Base-by-base conservation (phyloP, 352 stramenopile genomes). In the Pythium biforme region DNA sequence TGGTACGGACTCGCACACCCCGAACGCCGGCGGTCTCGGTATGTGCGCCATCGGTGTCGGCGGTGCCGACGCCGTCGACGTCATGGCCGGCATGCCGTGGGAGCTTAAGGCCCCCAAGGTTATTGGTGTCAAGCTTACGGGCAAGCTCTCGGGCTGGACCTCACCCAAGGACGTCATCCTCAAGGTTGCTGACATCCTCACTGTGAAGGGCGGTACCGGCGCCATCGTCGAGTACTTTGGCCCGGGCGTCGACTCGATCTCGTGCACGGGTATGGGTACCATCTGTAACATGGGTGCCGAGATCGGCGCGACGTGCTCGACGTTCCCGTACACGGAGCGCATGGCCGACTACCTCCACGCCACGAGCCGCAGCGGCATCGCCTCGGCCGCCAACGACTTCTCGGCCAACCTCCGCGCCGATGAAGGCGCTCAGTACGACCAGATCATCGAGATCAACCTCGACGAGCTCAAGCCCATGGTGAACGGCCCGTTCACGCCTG, bases 271-370 rank as follows among this genome's bases (percentile, higher is more conserved):
- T 69, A 97, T 97, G 89, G 92, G 86, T 61, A 98, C 92, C 70
- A 98, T 98, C 73, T 96, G 88, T 89, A 98, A 98, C 84, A 98
- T 98, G 92, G 92, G 92, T 78, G 92, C 92, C 23, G 92, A 98
- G 69, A 97, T 98, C 59, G 92, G 92, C 49, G 92, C 92, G 48
- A 98, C 92, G 52, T 97, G 88, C 81, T 97, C 92, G 45, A 98
- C 89, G 26, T 98, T 98, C 85, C 90, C 90, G 6, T 97, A 95
- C 84, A 96, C 90, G 52, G 77, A 94, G 53, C 83, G 89, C 69
- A 98, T 98, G 92, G 77, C 76, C 20, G 88, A 95, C 81, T 97
- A 97, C 81, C 77, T 97, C 40, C 81, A 87, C 72, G 88, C 89
- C 51, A 98, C 92, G 39, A 81, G 90, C 66, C 83, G 92, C 70